phyloP scores from a whole-genome alignment of 2,329 filamentous ascomycete genomes.

The Ophiocordyceps australis region DNA sequence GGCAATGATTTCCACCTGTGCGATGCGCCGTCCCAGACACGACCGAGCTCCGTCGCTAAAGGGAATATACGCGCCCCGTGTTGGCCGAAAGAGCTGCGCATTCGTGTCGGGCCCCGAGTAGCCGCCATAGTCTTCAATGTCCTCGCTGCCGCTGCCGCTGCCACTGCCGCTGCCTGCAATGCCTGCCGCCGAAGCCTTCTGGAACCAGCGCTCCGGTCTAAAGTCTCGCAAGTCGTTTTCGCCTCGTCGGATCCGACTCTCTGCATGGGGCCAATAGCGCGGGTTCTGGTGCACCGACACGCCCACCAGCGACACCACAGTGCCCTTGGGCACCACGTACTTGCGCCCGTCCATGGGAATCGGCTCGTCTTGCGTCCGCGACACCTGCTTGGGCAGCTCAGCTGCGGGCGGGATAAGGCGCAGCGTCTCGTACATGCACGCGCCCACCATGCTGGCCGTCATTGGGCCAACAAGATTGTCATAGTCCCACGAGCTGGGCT shows the following conservation, averaged over 20 bases:
- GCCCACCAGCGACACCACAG: conserved; percentile 35
- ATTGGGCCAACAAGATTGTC: conserved; percentile 47
- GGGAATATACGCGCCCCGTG: conserved; percentile 35
- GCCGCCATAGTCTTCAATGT: conserved; percentile 37
- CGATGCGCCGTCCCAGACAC: conserved; percentile 39
- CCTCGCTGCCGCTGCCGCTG: conserved; percentile 29
- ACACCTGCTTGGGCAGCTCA: conserved; percentile 51
- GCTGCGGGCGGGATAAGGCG: conserved; percentile 54
- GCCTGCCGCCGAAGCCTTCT: conserved; percentile 11
- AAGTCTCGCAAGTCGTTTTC: conserved; percentile 47
- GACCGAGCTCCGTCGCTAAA: conserved; percentile 40
- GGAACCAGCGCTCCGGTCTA: conserved; percentile 56
- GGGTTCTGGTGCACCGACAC: conserved; percentile 48
- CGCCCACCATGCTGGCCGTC: conserved; percentile 51
- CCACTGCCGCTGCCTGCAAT: conserved; percentile 34
- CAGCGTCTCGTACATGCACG: conserved; percentile 62
- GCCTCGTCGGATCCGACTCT: conserved; percentile 20
- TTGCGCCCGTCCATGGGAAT: conserved; percentile 39
- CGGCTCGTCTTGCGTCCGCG: conserved; percentile 28
- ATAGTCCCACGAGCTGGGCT: conserved; percentile 51
- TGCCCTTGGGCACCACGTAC: conserved; percentile 36
- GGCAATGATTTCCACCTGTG: conserved; percentile 39
- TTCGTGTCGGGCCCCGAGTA: conserved; percentile 43
- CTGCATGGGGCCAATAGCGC: conserved; percentile 46
- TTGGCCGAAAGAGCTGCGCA: conserved; percentile 39